Percentiles rank a stretch among this genome's conserved stretches.
phyloP scores from a whole-genome alignment of 2,329 filamentous ascomycete genomes.

The Epichloe scottii region DNA sequence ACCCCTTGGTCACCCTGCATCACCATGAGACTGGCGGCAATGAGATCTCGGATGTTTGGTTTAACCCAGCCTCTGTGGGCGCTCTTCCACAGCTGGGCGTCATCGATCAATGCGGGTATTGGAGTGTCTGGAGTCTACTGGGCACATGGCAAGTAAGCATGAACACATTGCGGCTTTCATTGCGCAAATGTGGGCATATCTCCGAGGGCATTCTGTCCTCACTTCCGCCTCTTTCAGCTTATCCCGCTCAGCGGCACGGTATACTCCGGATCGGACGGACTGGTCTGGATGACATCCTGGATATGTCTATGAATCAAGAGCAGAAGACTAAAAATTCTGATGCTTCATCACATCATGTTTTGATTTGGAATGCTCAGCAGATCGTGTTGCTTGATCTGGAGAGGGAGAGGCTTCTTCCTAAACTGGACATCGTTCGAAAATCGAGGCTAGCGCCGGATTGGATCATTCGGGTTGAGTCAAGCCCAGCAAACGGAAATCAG shows the following conservation, averaged over 20 bases:
- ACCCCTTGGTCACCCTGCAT: constrained; percentile 40
- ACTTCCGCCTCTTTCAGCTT: constrained; percentile 18
- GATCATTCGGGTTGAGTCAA: constrained; percentile 44
- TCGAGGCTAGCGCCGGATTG: constrained; percentile 18
- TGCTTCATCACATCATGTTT: constrained; percentile 11
- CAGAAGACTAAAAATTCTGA: constrained; percentile 1
- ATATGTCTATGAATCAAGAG: constrained; percentile 7
- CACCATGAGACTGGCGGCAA: constrained; percentile 39
- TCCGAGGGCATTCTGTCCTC: constrained; percentile 23
- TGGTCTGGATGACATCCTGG: constrained; percentile 12
- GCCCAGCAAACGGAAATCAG: constrained; percentile 33
- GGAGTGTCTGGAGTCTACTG: constrained; percentile 54
- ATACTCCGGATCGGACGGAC: constrained; percentile 28
- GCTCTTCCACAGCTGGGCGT: constrained; percentile 51
- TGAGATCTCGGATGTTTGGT: constrained; percentile 49
- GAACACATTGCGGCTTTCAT: constrained; percentile 20
- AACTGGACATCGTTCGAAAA: constrained; percentile 15
- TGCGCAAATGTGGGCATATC: constrained; percentile 31
- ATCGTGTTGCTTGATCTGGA: constrained; percentile 25
- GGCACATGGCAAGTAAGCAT: constrained; percentile 23
- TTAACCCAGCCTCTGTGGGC: constrained; percentile 39
- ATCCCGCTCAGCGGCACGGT: constrained; percentile 26
- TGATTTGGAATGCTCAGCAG: constrained; percentile 25
- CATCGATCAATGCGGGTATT: constrained; percentile 51
- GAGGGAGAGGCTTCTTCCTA: constrained; percentile 16